phyloP scores from a whole-genome alignment of 1,139 yeast genomes.

The Debaryomycetaceae sp. region DNA sequence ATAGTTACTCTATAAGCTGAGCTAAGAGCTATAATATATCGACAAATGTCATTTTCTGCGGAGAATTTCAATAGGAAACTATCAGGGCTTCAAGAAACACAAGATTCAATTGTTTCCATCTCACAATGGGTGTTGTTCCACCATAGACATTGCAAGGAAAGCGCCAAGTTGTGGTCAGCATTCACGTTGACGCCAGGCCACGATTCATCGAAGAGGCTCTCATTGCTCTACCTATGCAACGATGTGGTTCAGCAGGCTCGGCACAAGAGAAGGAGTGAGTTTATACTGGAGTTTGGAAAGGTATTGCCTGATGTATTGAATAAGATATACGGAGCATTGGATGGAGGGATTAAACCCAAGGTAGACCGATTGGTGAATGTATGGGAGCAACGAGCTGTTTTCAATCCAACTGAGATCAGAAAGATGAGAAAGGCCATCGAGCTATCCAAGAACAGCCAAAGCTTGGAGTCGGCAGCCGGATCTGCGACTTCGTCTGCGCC shows the following conservation, averaged over 20 bases:
- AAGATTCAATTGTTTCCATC: constrained; percentile 76
- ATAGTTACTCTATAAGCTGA: neutral
- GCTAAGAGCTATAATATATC: neutral
- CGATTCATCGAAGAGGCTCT: constrained; percentile 47
- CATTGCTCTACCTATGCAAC: constrained; percentile 70
- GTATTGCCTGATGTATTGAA: constrained; percentile 40
- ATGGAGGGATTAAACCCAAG: constrained; percentile 46
- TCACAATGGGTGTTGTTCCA: constrained; percentile 87
- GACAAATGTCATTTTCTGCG: constrained; percentile 57
- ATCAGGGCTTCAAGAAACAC: constrained; percentile 65
- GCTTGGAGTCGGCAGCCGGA: constrained; percentile 3
- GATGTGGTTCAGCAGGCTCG: constrained; percentile 83
- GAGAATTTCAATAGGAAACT: constrained; percentile 57
- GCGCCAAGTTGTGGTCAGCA: constrained; percentile 61
- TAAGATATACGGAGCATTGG: constrained; percentile 30
- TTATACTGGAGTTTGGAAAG: constrained; percentile 53
- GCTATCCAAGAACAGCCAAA: constrained; percentile 11
- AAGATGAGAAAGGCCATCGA: constrained; percentile 38
- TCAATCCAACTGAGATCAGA: constrained; percentile 39
- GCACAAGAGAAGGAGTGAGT: constrained; percentile 59
- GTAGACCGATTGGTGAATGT: constrained; percentile 65
- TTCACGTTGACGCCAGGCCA: constrained; percentile 30
- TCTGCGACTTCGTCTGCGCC: constrained; percentile 5
- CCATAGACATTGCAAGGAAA: constrained; percentile 57
- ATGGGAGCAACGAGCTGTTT: constrained; percentile 70